A percentile compares a stretch with the other conserved stretches of the same genome.
Evolutionary conservation across 768 basidiomycete species (phyloP).

Genomic region (Postia placenta): DNA sequence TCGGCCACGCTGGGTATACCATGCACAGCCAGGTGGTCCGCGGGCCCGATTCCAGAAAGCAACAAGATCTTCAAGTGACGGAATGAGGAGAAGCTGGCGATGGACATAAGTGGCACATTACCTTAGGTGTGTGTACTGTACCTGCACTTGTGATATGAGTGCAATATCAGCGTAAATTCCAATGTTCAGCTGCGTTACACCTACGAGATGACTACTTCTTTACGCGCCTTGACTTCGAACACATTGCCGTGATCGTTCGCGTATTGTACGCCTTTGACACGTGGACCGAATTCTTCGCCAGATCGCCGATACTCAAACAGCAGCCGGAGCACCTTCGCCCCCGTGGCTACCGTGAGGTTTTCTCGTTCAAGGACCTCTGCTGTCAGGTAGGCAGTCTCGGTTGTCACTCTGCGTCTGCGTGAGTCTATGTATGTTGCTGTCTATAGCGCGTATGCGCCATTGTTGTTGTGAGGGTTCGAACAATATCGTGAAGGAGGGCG

Average conservation of each 20-base stretch:
- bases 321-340: constrained; percentile 51
- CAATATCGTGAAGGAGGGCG: constrained; percentile 12
- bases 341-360: constrained; percentile 56
- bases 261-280: constrained; percentile 61
- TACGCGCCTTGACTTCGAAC: constrained; percentile 43
- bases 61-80: constrained; percentile 58
- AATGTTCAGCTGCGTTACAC: not conserved
- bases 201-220: constrained; percentile 56
- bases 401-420: constrained; percentile 48
- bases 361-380: constrained; percentile 54
- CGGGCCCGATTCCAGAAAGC: constrained; percentile 75
- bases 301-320: constrained; percentile 39
- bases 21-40: constrained; percentile 43
- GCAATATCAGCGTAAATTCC: not conserved
- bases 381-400: constrained; percentile 65
- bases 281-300: constrained; percentile 23
- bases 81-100: no score
- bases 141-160: constrained; percentile 39
- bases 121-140: constrained; percentile 57
- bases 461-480: not conserved
- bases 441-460: not conserved
- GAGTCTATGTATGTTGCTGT: constrained; percentile 64
- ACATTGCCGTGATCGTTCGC: constrained; percentile 29
- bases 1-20: constrained; percentile 53
- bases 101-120: no score